Conservation (phyloP, 2,329 filamentous ascomycete species). For the Tolypocladium tundrense region DNA sequence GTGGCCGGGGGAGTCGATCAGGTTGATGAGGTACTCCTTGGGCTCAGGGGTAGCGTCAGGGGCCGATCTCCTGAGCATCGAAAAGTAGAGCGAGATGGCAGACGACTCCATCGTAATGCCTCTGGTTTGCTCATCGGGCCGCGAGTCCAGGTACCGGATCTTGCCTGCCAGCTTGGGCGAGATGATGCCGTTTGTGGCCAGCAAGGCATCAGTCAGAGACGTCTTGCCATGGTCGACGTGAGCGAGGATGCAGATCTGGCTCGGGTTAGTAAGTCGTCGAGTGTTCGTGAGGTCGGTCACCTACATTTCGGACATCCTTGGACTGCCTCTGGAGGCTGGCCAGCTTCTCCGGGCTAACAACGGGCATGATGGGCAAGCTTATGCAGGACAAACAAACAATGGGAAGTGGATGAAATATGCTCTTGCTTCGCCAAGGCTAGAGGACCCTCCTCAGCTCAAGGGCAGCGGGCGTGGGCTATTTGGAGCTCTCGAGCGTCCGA, state of each 20-base stretch:
- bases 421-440: background rate
- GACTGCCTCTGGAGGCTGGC: slow-evolving; percentile 80
- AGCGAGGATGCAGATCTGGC: slow-evolving; percentile 83
- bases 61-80: slow-evolving; percentile 66
- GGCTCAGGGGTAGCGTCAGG: slow-evolving; percentile 59
- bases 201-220: slow-evolving; percentile 86
- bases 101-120: slow-evolving; percentile 99
- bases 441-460: background rate
- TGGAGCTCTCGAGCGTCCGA: background rate
- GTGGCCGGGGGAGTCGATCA: slow-evolving; percentile 96
- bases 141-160: slow-evolving; percentile 92
- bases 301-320: slow-evolving; percentile 85
- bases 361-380: slow-evolving; percentile 57
- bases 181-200: slow-evolving; percentile 98
- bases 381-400: background rate
- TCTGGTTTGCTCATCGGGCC: slow-evolving; percentile 88
- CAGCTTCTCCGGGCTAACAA: slow-evolving; percentile 83
- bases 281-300: slow-evolving; percentile 13
- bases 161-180: slow-evolving; percentile 95
- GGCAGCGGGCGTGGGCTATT: background rate
- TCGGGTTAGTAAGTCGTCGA: background rate
- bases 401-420: background rate
- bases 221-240: slow-evolving; percentile 99
- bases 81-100: slow-evolving; percentile 93
- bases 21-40: slow-evolving; percentile 89